Evolutionary conservation across 2,329 filamentous ascomycete genomes (phyloP), one percentile per base, ranked within the genome.

Genomic region (Alternaria brassicicola): DNA sequence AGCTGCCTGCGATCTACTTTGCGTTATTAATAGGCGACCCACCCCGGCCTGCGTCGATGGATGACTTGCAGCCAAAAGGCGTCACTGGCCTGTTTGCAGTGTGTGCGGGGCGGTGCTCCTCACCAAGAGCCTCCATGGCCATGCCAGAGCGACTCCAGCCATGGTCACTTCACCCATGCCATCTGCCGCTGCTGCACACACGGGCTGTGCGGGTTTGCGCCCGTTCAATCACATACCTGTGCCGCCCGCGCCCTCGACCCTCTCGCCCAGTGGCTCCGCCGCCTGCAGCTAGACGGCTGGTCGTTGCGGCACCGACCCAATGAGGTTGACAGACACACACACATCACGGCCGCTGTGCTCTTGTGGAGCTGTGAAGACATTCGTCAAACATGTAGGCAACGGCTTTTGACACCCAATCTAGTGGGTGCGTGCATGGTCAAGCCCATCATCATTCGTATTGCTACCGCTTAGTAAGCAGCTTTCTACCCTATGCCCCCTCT

Each of bases 11-110:
- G 63, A 68, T 69, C 66, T 59, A 55, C 59, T 57, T 25, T 63
- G 60, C 64, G 64, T 68, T 69, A 70, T 67, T 68, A 67, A 69
- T 70, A 67, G 64, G 36, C 48, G 38, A 55, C 58, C 52, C 54
- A 52, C 50, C 51, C 55, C 59, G 54, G 36, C 35, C 31, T 36
- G 19, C 55, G 54, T 41, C 30, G 41, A 62, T 62, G 31, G 41
- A 62, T 62, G 61, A 63, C 67, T 59, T 58, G 67, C 68, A 69
- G 55, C 55, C 38, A 30, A 39, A 38, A 51, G 26, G 30, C 48
- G 48, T 51, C 48, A 51, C 48, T 21, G 48, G 36, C 26, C 48
- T 42, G 36, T 47, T 47, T 28, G 43, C 43, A 33, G n/a, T 47
- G 41, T 47, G 41, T 46, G 54, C 41, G 53, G 54, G 54, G 54